Conservation (phyloP, 192 early-diverging fungal genomes). For the Haplosporangium gracile region DNA sequence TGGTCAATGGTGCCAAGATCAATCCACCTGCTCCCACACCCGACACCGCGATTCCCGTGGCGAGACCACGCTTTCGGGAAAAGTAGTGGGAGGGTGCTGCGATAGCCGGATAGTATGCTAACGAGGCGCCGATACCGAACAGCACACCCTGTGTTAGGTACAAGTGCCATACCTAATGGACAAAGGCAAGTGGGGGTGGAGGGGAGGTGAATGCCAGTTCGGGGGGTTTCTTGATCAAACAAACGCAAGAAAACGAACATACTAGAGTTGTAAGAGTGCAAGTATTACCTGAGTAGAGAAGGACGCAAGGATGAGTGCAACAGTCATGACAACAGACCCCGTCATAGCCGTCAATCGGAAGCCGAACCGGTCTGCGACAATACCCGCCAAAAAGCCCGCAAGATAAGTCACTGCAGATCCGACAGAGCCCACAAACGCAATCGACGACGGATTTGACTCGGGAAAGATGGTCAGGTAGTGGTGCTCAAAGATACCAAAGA, state of each 20-base stretch:
- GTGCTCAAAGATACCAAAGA: slow-evolving; percentile 58
- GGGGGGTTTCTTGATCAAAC: not conserved
- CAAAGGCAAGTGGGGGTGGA: not conserved
- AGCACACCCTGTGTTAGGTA: slow-evolving; percentile 81
- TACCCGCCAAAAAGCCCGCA: slow-evolving; percentile 45
- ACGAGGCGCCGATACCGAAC: slow-evolving; percentile 72
- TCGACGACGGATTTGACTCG: slow-evolving; percentile 46
- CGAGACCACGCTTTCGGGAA: slow-evolving; percentile 68
- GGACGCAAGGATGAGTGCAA: slow-evolving; percentile 60
- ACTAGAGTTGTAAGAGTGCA: not conserved
- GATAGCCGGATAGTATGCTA: slow-evolving; percentile 72
- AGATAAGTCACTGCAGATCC: slow-evolving; percentile 42
- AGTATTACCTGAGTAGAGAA: slow-evolving; percentile 58
- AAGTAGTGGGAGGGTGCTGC: slow-evolving; percentile 77
- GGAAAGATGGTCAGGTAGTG: slow-evolving; percentile 56
- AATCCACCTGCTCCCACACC: slow-evolving; percentile 78
- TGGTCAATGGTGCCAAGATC: slow-evolving; percentile 65
- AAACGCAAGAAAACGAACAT: not conserved
- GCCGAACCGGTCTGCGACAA: slow-evolving; percentile 61
- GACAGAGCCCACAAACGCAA: slow-evolving; percentile 46
- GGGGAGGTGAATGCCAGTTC: not conserved
- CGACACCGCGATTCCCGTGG: slow-evolving; percentile 75
- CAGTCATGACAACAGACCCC: slow-evolving; percentile 60
- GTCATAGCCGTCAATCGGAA: slow-evolving; percentile 60
- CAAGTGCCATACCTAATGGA: slow-evolving; percentile 71